Evolutionary conservation across 225 moss, liverwort and hornwort species (phyloP), one percentile per base, ranked within the genome.

Genomic region (Marchantia polymorpha): DNA sequence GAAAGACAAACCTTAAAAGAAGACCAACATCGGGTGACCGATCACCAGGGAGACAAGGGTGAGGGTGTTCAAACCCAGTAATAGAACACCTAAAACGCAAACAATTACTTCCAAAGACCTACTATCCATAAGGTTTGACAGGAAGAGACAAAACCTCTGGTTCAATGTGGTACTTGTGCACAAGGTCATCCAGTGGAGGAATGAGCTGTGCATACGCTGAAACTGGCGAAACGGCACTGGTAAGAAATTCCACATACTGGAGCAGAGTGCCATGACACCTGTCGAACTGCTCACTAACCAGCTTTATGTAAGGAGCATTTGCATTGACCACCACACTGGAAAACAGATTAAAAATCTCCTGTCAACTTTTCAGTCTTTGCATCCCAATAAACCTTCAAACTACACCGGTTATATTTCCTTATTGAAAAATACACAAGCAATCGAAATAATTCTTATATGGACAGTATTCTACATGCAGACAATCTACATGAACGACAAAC

Each of bases 261-360:
- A 99, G 95, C 31, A 99, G 86, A 77, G 91, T 95, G 83, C 99
- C 99, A 82, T 99, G 99, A 83, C 95, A 95, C 82, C 99, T 86
- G 82, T 99, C 99, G 81, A 95, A 99, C 89, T 99, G 99, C 79
- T 99, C 99, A 83, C 99, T 95, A 77, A 92, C 95, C 92, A 99
- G 89, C 86, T 99, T 99, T 84, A 99, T 99, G 80, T 95, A 87
- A 69, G 99, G 95, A 50, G 93, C 95, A 81, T 91, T 89, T 85
- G 99, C 99, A 86, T 92, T 95, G 82, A 95, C 93, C 56, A 99
- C 89, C 81, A 99, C 95, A 85, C 95, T 95, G 92, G 78, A 80
- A 74, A 16, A 81, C 47, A 31, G n/a, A 79, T 22, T 53, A 23
- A 76, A 76, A 71, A 13, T 14, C 16, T 39, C 39, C 39, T 39